These are phyloP conservation scores for Myxozyma kluyveri DNA, from an alignment of 805 yeast genomes.

Conservation along the genomic window DNA sequence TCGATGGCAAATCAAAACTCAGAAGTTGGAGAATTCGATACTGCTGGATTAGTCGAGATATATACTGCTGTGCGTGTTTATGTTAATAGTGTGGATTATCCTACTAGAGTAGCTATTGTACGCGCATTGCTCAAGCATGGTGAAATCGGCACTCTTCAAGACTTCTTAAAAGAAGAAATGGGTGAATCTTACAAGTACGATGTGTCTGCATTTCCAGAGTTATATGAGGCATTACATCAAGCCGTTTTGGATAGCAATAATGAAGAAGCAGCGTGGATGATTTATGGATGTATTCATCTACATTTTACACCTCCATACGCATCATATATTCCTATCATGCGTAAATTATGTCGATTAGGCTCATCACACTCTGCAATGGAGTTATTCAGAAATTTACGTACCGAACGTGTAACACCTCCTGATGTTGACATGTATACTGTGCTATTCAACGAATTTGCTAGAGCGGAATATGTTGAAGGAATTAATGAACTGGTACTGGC, in stretches of 20 bases:
- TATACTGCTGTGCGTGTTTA: constrained; percentile 47
- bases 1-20: constrained; percentile 5
- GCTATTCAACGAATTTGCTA: constrained; percentile 61
- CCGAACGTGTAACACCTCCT: constrained; percentile 30
- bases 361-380: constrained; percentile 62
- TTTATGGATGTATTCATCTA: constrained; percentile 56
- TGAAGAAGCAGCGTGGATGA: constrained; percentile 52
- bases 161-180: constrained; percentile 46
- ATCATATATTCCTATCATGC: constrained; percentile 56
- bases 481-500: constrained; percentile 61
- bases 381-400: constrained; percentile 60
- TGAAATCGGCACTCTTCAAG: constrained; percentile 44
- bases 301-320: constrained; percentile 58
- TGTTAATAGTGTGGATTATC: constrained; percentile 41
- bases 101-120: constrained; percentile 43
- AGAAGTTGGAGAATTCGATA: constrained; percentile 16
- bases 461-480: constrained; percentile 59
- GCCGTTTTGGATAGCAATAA: constrained; percentile 44
- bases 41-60: constrained; percentile 31
- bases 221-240: constrained; percentile 46
- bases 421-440: constrained; percentile 55
- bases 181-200: constrained; percentile 30
- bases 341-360: constrained; percentile 51
- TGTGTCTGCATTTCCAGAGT: constrained; percentile 38
- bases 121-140: constrained; percentile 40